Base-by-base conservation (phyloP, 768 basidiomycete species). In the Melanogaster broomeanus region DNA sequence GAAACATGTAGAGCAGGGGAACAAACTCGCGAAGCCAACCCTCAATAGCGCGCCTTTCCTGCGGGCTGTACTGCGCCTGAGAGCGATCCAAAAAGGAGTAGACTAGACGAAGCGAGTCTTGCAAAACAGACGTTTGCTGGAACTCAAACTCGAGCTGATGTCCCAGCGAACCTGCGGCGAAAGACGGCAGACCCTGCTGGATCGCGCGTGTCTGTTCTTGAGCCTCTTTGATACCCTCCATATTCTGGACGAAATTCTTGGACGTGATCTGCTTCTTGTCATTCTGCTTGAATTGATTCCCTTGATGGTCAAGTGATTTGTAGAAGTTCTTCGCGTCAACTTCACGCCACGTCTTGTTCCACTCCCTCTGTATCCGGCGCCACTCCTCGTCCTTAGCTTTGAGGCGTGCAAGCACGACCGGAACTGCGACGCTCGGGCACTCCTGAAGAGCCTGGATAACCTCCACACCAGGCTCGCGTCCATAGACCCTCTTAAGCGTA, bases 241-340 rank as follows among this genome's bases (percentile, higher is more conserved):
- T 87, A 49, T 95, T 88, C 27, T 73, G 76, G 27, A 93, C 84
- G 62, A 96, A 90, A 56, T 85, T 73, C 65, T 92, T 94, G 38
- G 89, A 78, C 7, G 88, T 93, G 63, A 94, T 88, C 52, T 79
- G 81, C 72, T 92, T 92, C 82, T 98, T 98, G 77, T 99, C 97
- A 68, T 93, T 95, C 51, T 79, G 79, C 75, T 98, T 98, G 84
- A 96, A 97, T 52, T 80, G 84, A 68, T 91, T 90, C 16, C 93
- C 95, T 68, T 97, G 95, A 64, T 97, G 93, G 66, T 99, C 97
- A 44, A 98, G 84, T 27, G 89, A 88, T 73, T 96, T 98, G 84
- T 97, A 96, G 67, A 95, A 98, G 74, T 98, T 98, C 74, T 93
- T 94, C 49, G 88, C 87, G 62, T 99, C 93, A 43, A 95, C 89